Evolutionary conservation across 305 asterid genomes (phyloP), one percentile per base, ranked within the genome.

Genomic region (Fraxinus sp.): DNA sequence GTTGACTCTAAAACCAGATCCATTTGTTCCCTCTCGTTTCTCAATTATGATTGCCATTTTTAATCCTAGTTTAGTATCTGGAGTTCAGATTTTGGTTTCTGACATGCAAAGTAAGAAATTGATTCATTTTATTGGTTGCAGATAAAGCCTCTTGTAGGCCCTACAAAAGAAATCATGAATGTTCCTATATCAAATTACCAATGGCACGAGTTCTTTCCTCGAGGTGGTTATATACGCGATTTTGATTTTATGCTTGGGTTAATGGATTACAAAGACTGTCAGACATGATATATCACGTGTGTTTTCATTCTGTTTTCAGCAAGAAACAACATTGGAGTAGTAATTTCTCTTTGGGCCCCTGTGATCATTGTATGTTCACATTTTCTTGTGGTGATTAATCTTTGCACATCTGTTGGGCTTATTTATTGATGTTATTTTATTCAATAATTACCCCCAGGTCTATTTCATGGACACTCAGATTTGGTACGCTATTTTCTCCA

Each of bases 161-260:
- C 99, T 59, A 96, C 99, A 77, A 90, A 86, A 85, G 93, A 92
- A 83, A 92, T 96, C 86, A 96, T 96, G 98, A 37, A 37, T 16
- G 93, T 94, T 81, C 88, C 7, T n/a, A 81, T 96, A 68, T 2
- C 52, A 35, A 84, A n/a, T 2, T 94, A 93, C 81, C 84, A 82
- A 57, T 96, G 98, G 99, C 99, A 96, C 74, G 99, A 96, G 93
- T 96, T 96, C 91, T 96, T 96, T 87, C 99, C 99, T 81, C 97
- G n/a, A 87, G 99, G 99, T 96, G 89, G 36, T 83, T 77, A 28
- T 52, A 82, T 76, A 82, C 39, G 44, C 66, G 64, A 30, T 24
- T 75, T 80, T 76, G 66, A 57, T 79, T 81, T 62, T 33, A 70
- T 20, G 75, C 57, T 68, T 78, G 5, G 3, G 26, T 80, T 68